phyloP scores from a whole-genome alignment of 805 yeast species.

The Metschnikowia koreensis region DNA sequence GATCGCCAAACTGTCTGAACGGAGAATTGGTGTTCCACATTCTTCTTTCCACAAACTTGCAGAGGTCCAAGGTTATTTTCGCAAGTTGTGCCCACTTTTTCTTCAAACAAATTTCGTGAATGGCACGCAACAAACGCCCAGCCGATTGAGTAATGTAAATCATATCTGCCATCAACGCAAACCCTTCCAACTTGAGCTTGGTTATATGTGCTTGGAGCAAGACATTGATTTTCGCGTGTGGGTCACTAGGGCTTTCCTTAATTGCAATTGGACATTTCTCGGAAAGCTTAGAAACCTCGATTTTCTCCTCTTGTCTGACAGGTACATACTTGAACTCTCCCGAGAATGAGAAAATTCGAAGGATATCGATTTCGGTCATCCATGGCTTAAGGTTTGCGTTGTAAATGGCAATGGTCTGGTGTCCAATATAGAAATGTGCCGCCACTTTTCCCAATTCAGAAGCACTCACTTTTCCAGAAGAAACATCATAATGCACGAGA shows the following conservation, averaged over 20 bases:
- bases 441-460: conserved; percentile 81
- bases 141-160: conserved; percentile 90
- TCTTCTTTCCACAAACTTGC: conserved; percentile 76
- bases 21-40: conserved; percentile 88
- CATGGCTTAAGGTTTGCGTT: conserved; percentile 61
- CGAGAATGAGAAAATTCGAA: conserved; percentile 74
- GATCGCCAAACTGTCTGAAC: conserved; percentile 69
- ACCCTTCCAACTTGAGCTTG: conserved; percentile 71
- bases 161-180: conserved; percentile 92
- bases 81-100: conserved; percentile 73
- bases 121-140: conserved; percentile 81
- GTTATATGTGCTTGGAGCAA: conserved; percentile 88
- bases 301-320: conserved; percentile 80
- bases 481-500: conserved; percentile 58
- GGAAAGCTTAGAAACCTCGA: conserved; percentile 65
- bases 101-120: conserved; percentile 70
- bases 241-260: conserved; percentile 65
- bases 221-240: conserved; percentile 74
- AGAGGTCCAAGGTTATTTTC: conserved; percentile 54
- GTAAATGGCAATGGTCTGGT: conserved; percentile 69
- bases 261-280: conserved; percentile 86
- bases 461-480: conserved; percentile 35
- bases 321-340: conserved; percentile 84
- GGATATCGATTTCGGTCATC: conserved; percentile 67
- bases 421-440: conserved; percentile 78